Evolutionary conservation across 1,284 basidiomycete genomes (phyloP).

Genomic region (Chalciporus sp.): DNA sequence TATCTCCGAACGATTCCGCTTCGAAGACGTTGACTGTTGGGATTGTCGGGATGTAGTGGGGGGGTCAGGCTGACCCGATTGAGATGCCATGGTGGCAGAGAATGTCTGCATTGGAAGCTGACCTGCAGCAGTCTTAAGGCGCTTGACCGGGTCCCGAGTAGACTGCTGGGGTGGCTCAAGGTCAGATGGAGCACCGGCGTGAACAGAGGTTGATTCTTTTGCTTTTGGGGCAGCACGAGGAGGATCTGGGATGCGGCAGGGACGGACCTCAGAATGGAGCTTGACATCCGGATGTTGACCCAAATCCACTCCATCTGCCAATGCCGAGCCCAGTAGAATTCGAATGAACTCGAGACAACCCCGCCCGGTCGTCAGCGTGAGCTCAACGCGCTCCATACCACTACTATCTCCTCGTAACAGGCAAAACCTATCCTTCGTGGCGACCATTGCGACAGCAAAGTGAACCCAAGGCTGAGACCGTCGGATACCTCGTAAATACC

Average conservation of each 20-base stretch:
- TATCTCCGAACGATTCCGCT: neutral
- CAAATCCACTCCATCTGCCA: neutral
- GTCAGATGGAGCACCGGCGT: neutral
- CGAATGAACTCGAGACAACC: neutral
- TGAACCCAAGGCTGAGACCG: slow-evolving; percentile 1
- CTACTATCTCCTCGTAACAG: neutral
- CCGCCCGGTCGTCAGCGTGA: neutral
- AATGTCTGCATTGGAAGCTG: too few relatives aligned
- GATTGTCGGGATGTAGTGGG: neutral
- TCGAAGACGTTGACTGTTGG: neutral
- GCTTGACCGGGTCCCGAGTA: neutral
- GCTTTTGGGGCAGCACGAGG: neutral
- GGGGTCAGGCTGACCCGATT: too few relatives aligned
- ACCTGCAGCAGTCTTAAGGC: too few relatives aligned
- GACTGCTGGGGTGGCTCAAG: too few relatives aligned
- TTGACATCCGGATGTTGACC: neutral
- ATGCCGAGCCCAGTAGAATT: neutral
- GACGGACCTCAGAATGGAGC: neutral
- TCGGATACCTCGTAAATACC: slow-evolving; percentile 1
- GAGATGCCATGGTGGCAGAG: neutral
- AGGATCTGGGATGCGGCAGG: neutral
- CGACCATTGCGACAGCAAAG: neutral
- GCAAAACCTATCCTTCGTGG: neutral
- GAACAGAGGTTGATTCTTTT: too few relatives aligned
- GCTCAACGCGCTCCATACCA: neutral